Base-by-base conservation (phyloP, 768 basidiomycete genomes). In the Lactarius indigo region DNA sequence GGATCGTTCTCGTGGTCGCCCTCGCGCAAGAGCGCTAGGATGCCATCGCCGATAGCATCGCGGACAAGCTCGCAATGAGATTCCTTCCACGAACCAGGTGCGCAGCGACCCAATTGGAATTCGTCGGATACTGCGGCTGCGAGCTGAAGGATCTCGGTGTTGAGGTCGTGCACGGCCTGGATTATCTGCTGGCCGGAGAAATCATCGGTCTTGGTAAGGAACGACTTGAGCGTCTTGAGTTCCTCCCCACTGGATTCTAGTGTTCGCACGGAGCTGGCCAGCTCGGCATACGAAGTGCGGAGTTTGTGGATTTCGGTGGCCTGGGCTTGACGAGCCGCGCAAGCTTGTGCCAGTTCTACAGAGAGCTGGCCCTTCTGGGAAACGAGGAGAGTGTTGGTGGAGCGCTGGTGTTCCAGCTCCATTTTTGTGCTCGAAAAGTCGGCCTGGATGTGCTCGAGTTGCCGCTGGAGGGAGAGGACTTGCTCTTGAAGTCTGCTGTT, bases 181-280 rank as follows among this genome's bases (percentile, higher is more conserved):
- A 77, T 56, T 56, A 78, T 72, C 70, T 77, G 74, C 62, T 75
- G 75, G 58, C 76, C 76, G 26, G 75, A 75, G 70, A 72, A 73
- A 42, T 76, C 73, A 71, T 78, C 77, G 23, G 76, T 77, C 70
- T 78, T 77, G 59, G 71, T 73, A 5, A 77, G 75, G 74, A 77
- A 78, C 17, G 76, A 68, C 57, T 75, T 73, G 59, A 78, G 73
- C 18, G 73, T 72, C 12, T 70, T 72, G 59, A 77, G 73, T 66
- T 78, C 76, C 63, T 75, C 75, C 62, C 69, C 57, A 39, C 20
- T 65, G 47, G 64, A 63, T 26, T 61, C 68, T 15, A 61, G 23
- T 7, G 73, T 73, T 31, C 75, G 72, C 18, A 74, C 69, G 61
- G 72, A 73, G 37, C 66, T 69, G 23, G 73, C 69, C 58, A 71